Evolutionary conservation across 805 yeast genomes (phyloP).

Genomic region (Lipomyces yamadae): DNA sequence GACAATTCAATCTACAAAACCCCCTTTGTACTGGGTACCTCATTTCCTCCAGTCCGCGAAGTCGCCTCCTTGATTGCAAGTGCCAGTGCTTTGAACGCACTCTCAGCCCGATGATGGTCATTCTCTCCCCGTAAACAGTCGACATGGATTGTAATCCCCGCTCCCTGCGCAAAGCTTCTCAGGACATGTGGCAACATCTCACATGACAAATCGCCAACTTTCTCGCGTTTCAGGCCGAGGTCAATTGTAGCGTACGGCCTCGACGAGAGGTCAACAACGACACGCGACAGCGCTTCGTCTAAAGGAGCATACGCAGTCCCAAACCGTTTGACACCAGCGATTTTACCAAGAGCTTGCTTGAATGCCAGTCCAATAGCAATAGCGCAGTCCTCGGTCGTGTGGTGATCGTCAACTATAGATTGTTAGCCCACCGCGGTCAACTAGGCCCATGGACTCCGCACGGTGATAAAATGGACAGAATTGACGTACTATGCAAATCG

Average conservation of each 20-base stretch:
- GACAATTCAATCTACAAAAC: constrained; percentile 54
- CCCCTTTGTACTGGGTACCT: constrained; percentile 96
- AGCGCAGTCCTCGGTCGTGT: constrained; percentile 93
- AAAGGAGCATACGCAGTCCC: constrained; percentile 94
- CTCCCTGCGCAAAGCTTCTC: constrained; percentile 91
- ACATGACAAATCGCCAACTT: constrained; percentile 85
- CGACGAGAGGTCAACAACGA: constrained; percentile 93
- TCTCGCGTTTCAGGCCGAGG: constrained; percentile 87
- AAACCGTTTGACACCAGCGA: constrained; percentile 88
- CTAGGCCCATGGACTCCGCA: neutral
- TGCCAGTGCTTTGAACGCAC: constrained; percentile 96
- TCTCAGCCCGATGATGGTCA: constrained; percentile 95
- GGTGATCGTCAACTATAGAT: constrained; percentile 80
- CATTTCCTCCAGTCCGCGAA: constrained; percentile 76
- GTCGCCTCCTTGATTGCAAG: constrained; percentile 87
- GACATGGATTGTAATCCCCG: constrained; percentile 88
- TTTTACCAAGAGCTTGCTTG: constrained; percentile 85
- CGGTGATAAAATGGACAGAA: neutral
- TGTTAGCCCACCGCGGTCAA: too few relatives aligned
- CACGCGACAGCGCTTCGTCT: constrained; percentile 93
- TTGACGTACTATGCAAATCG: constrained; percentile 66
- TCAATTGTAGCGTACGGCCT: constrained; percentile 92
- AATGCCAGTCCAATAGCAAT: constrained; percentile 90
- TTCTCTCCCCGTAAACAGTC: constrained; percentile 92
- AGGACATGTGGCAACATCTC: constrained; percentile 99